phyloP scores from a whole-genome alignment of 2,329 filamentous ascomycete genomes.

The Aspergillus versicolor region DNA sequence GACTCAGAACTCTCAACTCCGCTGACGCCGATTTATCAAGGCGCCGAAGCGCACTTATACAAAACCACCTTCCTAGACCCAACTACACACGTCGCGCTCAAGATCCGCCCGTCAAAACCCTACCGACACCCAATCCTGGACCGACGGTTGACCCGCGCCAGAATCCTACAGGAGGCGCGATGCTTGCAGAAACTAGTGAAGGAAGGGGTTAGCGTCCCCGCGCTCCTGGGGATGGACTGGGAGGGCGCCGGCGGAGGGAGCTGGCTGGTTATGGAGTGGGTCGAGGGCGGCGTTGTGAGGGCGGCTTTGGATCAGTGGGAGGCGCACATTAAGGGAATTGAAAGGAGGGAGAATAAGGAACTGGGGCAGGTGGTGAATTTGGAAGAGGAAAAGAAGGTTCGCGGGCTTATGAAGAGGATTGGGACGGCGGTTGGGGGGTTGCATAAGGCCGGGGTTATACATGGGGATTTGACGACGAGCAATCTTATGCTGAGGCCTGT shows the following conservation, averaged over 20 bases:
- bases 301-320: constrained; percentile 69
- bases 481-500: constrained; percentile 79
- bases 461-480: constrained; percentile 95
- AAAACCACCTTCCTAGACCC: constrained; percentile 75
- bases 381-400: constrained; percentile 53
- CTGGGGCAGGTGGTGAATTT: constrained; percentile 10
- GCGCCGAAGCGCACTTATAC: constrained; percentile 94
- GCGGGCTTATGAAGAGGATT: constrained; percentile 66
- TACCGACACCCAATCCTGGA: constrained; percentile 92
- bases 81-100: constrained; percentile 71
- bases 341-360: constrained; percentile 28
- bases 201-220: constrained; percentile 80
- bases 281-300: constrained; percentile 70
- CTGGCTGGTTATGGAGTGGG: constrained; percentile 87
- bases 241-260: constrained; percentile 54
- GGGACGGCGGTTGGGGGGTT: constrained; percentile 70
- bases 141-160: constrained; percentile 77
- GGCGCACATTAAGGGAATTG: constrained; percentile 43
- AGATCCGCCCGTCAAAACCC: constrained; percentile 85
- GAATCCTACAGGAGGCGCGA: constrained; percentile 84
- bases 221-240: constrained; percentile 68
- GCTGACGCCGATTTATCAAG: constrained; percentile 78
- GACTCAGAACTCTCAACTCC: constrained; percentile 50
- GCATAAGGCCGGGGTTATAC: constrained; percentile 82
- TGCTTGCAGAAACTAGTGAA: constrained; percentile 75